phyloP scores from a whole-genome alignment of 805 yeast genomes.

The Hagleromyces aurorensis region DNA sequence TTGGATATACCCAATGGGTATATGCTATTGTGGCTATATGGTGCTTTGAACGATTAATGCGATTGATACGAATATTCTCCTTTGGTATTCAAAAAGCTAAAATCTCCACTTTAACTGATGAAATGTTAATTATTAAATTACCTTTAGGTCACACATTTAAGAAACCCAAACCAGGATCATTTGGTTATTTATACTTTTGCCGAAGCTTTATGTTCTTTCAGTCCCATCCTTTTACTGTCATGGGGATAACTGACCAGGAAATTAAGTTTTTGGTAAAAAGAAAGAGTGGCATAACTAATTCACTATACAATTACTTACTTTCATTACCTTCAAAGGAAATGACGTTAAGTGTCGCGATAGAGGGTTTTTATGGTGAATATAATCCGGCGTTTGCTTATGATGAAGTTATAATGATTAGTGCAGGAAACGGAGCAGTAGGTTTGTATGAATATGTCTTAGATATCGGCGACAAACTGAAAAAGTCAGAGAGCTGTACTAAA shows the following conservation, averaged over 20 bases:
- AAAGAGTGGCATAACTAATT: slow-evolving; percentile 48
- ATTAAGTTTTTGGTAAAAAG: slow-evolving; percentile 27
- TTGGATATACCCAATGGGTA: slow-evolving; percentile 8
- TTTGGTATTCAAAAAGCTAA: slow-evolving; percentile 38
- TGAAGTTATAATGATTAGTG: slow-evolving; percentile 38
- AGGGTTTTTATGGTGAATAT: slow-evolving; percentile 56
- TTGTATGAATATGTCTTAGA: slow-evolving; percentile 31
- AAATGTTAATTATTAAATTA: slow-evolving; percentile 33
- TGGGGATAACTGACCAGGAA: slow-evolving; percentile 24
- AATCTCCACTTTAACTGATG: slow-evolving; percentile 17
- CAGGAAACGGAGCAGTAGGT: slow-evolving; percentile 49
- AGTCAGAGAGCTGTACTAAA: slow-evolving; percentile 11
- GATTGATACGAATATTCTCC: slow-evolving; percentile 40
- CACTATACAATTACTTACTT: slow-evolving; percentile 29
- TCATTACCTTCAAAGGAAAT: slow-evolving; percentile 27
- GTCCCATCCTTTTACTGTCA: slow-evolving; percentile 63
- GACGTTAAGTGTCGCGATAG: slow-evolving; percentile 37
- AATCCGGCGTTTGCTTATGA: slow-evolving; percentile 29
- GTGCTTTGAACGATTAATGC: slow-evolving; percentile 46
- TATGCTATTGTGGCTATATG: slow-evolving; percentile 47
- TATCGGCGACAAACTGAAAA: slow-evolving; percentile 11
- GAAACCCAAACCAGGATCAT: slow-evolving; percentile 48
- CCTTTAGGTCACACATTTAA: slow-evolving; percentile 9
- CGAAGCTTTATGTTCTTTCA: slow-evolving; percentile 31
- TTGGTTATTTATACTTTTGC: slow-evolving; percentile 46